Evolutionary conservation across 139 green algal species (phyloP), one percentile per base, ranked within the genome.

Genomic region (Zygnema circumcarinatum): DNA sequence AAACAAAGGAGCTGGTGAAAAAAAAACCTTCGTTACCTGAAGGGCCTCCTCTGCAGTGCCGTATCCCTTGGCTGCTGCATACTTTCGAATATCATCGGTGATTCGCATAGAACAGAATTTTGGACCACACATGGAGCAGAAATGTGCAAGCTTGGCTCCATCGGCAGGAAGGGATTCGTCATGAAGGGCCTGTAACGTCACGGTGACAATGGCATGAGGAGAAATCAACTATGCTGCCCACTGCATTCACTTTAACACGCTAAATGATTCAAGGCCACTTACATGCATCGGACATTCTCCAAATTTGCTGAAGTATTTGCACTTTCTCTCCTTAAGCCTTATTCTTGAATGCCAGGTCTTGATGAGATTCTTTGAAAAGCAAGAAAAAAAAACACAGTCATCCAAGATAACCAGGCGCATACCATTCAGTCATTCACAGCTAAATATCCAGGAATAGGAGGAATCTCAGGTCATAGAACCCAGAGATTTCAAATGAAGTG

Each of bases 31-130:
- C 16, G 16, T 62, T 62, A 80, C 80, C 80, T 87, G 80, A 38
- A 87, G 29, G 7, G 52, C 80, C 80, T 87, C 84, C 33, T 87
- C 84, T 32, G 52, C 38, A 3, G 83, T 74, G 38, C 86, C 83
- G 25, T 86, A 90, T 33, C 87, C 87, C 35, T 91, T 62, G 52
- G 67, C 35, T n/a, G 85, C 83, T 2, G 87, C 87, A 52, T 91
- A 91, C 83, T 93, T 84, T 68, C 90, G 83, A 32, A 93, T 84
- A 33, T 93, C 90, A 76, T 93, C 87, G 38, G 90, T 93, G 52
- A 93, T 93, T n/a, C 67, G 36, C 90, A 93, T 93, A 32, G 81
- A 89, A 79, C 90, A 93, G 72, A 93, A 93, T 79, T 93, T 93
- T 25, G 90, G 90, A n/a, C 90, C 90, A 79, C 90, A 93, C 90